Percentiles rank a stretch among this genome's conserved stretches.
phyloP scores from a whole-genome alignment of 306 rosid species.

The Crataegus laevigata region DNA sequence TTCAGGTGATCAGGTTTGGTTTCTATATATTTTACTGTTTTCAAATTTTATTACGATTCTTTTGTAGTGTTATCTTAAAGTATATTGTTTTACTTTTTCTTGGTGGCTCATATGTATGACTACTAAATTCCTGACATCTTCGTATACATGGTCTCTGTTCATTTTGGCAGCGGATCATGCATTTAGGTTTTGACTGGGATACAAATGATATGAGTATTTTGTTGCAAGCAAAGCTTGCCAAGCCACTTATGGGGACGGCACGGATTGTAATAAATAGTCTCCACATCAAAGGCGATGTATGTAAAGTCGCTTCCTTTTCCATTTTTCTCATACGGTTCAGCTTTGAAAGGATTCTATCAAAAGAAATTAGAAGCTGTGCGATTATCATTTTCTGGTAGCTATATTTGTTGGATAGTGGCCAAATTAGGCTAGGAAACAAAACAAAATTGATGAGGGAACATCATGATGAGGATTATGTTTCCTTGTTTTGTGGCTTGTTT shows the following conservation, averaged over 20 bases:
- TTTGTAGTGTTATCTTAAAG: not conserved
- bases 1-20: constrained; percentile 63
- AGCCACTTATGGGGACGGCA: constrained; percentile 84
- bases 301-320: constrained; percentile 28
- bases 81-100: not conserved
- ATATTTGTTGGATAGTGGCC: too few species aligned
- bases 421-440: too few species aligned
- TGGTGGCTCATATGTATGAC: not conserved
- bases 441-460: too few species aligned
- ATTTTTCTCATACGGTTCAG: not conserved
- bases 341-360: not conserved
- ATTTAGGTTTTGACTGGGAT: constrained; percentile 89
- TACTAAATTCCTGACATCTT: constrained; percentile 10
- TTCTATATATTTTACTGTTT: constrained; percentile 7
- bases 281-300: constrained; percentile 93
- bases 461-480: too few species aligned
- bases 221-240: constrained; percentile 82
- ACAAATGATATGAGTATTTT: constrained; percentile 85
- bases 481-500: too few species aligned
- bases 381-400: not conserved
- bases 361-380: not conserved
- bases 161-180: constrained; percentile 61
- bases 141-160: constrained; percentile 17
- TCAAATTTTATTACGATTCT: not conserved
- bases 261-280: constrained; percentile 89